These are phyloP conservation scores for Pseudocercospora ulei DNA, from an alignment of 2,329 filamentous ascomycete genomes.

Conservation along the genomic window DNA sequence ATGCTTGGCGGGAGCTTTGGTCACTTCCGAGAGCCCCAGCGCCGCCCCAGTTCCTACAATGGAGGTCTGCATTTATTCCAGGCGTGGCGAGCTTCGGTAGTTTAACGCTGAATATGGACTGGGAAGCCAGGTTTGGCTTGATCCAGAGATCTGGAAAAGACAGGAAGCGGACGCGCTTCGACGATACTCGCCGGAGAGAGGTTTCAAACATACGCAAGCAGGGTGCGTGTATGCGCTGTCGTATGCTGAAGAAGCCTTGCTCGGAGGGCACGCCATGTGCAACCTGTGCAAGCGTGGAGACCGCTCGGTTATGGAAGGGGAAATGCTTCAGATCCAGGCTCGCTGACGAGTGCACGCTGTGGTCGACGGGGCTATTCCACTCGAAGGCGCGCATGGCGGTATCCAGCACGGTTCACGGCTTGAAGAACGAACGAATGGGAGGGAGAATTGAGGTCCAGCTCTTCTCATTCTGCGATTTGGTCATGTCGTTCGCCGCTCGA, in stretches of 20 bases:
- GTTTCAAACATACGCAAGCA: constrained; percentile 52
- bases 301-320: constrained; percentile 52
- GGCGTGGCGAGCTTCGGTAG: background rate
- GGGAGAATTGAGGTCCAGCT: constrained; percentile 49
- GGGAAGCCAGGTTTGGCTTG: constrained; percentile 16
- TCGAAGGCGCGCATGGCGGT: constrained; percentile 46
- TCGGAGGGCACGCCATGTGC: constrained; percentile 52
- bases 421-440: constrained; percentile 42
- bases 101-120: background rate
- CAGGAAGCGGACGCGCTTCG: constrained; percentile 47
- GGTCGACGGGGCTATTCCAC: constrained; percentile 46
- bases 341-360: constrained; percentile 50
- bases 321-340: constrained; percentile 51
- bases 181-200: constrained; percentile 48
- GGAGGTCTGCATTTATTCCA: background rate
- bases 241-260: constrained; percentile 56
- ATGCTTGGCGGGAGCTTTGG: too few relatives aligned
- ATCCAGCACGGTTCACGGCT: constrained; percentile 41
- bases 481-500: constrained; percentile 26
- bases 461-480: constrained; percentile 37
- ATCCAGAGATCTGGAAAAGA: constrained; percentile 13
- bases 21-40: too few relatives aligned
- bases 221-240: constrained; percentile 53
- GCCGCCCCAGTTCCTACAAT: background rate
- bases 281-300: constrained; percentile 51